These are phyloP conservation scores for Hanseniaspora guilliermondii DNA, from an alignment of 805 yeast genomes.

Conservation along the genomic window DNA sequence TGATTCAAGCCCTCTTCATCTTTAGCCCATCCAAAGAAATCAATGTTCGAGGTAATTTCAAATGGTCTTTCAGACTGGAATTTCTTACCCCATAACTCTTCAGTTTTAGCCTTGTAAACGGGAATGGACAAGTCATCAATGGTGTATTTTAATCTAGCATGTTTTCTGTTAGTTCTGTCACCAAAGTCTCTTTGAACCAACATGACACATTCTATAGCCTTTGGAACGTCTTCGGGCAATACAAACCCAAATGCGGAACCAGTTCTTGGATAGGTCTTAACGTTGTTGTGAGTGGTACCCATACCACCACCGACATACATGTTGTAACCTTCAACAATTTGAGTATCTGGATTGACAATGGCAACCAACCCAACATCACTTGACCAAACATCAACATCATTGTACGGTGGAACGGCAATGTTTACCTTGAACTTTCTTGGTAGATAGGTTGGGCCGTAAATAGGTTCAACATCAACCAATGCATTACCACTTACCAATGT, in stretches of 20 bases:
- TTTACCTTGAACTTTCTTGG: slow-evolving; percentile 95
- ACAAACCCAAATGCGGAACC: slow-evolving; percentile 80
- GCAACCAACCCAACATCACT: slow-evolving; percentile 90
- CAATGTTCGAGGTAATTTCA: slow-evolving; percentile 75
- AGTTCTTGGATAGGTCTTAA: slow-evolving; percentile 90
- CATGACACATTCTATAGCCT: slow-evolving; percentile 84
- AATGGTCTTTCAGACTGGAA: slow-evolving; percentile 61
- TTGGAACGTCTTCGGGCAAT: slow-evolving; percentile 50
- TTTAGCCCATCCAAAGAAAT: slow-evolving; percentile 84
- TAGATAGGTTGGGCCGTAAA: slow-evolving; percentile 73
- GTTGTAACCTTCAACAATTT: slow-evolving; percentile 65
- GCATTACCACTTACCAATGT: slow-evolving; percentile 79
- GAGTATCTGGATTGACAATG: slow-evolving; percentile 52
- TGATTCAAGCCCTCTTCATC: slow-evolving; percentile 78
- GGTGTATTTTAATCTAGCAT: slow-evolving; percentile 93
- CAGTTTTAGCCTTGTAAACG: slow-evolving; percentile 65
- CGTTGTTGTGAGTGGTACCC: slow-evolving; percentile 96
- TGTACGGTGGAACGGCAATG: slow-evolving; percentile 88
- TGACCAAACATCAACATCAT: slow-evolving; percentile 93
- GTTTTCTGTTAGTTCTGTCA: slow-evolving; percentile 91
- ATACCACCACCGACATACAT: slow-evolving; percentile 95
- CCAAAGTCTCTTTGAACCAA: slow-evolving; percentile 89
- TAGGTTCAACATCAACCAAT: slow-evolving; percentile 69
- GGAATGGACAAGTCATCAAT: slow-evolving; percentile 89
- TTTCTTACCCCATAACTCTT: slow-evolving; percentile 65